These are phyloP conservation scores for Solanum rostratum DNA, from an alignment of 257 asterid species.

Conservation along the genomic window DNA sequence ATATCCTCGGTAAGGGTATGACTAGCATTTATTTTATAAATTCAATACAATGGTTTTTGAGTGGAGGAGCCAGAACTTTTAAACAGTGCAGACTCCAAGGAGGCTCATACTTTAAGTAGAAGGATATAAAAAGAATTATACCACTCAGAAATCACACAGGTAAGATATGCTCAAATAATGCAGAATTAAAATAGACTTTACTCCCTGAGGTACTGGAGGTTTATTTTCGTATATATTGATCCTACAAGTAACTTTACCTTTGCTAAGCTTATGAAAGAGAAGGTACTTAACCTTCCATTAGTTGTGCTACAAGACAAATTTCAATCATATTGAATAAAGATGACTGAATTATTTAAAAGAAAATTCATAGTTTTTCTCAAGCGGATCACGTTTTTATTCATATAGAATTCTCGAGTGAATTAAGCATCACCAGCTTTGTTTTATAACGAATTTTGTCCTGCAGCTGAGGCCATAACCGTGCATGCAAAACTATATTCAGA, in stretches of 20 bases:
- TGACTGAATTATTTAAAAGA: not conserved
- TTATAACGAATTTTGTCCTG: not conserved
- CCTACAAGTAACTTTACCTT: not conserved
- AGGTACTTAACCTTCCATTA: not conserved
- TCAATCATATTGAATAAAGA: not conserved
- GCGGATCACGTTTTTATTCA: not conserved
- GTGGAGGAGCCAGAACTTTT: not conserved
- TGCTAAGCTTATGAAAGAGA: not conserved
- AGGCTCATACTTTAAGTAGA: not conserved
- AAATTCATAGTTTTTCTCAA: not conserved
- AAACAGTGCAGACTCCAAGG: not conserved
- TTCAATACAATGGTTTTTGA: not conserved
- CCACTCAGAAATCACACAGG: not conserved
- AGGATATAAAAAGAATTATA: not conserved
- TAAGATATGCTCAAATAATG: not conserved
- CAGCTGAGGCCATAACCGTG: not conserved
- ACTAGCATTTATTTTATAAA: not conserved
- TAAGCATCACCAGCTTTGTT: not conserved
- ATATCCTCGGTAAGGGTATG: not conserved
- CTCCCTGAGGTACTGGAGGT: not conserved
- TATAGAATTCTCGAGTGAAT: not conserved
- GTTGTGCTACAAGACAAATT: not conserved
- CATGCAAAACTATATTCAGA: not conserved
- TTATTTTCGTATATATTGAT: not conserved
- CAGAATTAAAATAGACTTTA: not conserved